Evolutionary conservation across 768 basidiomycete genomes (phyloP).

Genomic region (Auriscalpium microsporum): DNA sequence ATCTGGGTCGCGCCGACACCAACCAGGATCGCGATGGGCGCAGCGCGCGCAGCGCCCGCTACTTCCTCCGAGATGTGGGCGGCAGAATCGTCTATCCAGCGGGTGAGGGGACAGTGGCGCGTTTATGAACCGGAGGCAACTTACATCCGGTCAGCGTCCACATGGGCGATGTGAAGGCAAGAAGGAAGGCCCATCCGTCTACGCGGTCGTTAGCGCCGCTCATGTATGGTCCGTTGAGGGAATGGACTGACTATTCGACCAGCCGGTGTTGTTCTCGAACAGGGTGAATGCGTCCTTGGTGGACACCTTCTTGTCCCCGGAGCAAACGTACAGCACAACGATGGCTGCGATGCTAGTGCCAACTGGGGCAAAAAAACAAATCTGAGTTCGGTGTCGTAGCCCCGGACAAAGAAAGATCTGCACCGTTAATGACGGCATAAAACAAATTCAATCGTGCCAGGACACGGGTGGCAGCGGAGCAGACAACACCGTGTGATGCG

Average conservation of each 20-base stretch:
- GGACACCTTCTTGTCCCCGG: constrained; percentile 47
- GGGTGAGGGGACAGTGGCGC: neutral
- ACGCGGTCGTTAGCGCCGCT: neutral
- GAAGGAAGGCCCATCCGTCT: constrained; percentile 69
- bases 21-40: constrained; percentile 61
- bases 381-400: neutral
- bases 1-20: constrained; percentile 51
- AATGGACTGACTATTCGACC: constrained; percentile 45
- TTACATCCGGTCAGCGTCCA: constrained; percentile 73
- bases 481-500: constrained; percentile 59
- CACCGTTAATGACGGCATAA: constrained; percentile 59
- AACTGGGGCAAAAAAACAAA: constrained; percentile 28
- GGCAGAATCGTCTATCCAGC: constrained; percentile 56
- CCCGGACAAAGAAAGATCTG: constrained; percentile 14
- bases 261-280: constrained; percentile 66
- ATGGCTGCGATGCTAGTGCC: constrained; percentile 61
- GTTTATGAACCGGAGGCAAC: constrained; percentile 15
- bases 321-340: constrained; percentile 46
- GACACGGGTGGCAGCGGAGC: constrained; percentile 58
- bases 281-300: constrained; percentile 59
- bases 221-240: neutral
- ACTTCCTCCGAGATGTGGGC: constrained; percentile 71
- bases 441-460: constrained; percentile 63
- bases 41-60: constrained; percentile 51
- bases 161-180: constrained; percentile 70